A percentile compares a stretch with the other conserved stretches of the same genome.
Evolutionary conservation across 768 basidiomycete genomes (phyloP).

Genomic region (Coprinopsis strossmayeri): DNA sequence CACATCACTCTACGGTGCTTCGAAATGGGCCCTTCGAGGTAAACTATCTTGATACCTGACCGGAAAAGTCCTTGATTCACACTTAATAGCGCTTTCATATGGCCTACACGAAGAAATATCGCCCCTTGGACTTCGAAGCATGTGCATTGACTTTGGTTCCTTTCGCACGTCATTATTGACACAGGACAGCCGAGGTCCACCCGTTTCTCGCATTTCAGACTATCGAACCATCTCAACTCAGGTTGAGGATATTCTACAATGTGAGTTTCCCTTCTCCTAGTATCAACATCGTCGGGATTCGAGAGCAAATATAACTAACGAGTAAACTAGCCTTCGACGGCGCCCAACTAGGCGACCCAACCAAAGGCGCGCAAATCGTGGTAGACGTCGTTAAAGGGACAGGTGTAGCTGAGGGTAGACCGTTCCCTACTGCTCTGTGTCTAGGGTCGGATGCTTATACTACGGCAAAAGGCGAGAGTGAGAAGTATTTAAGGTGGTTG

Average conservation of each 20-base stretch:
- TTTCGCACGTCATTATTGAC: slow-evolving; percentile 30
- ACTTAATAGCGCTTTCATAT: no score
- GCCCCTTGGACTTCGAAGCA: slow-evolving; percentile 30
- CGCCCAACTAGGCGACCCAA: slow-evolving; percentile 31
- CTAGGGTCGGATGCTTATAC: slow-evolving; percentile 26
- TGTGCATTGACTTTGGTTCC: slow-evolving; percentile 33
- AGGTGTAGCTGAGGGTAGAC: slow-evolving; percentile 24
- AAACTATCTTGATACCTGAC: no score
- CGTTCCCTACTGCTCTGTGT: slow-evolving; percentile 20
- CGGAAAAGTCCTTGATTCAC: no score
- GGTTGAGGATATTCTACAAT: slow-evolving; percentile 14
- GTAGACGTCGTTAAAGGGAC: slow-evolving; percentile 26
- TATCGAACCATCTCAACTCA: slow-evolving; percentile 21
- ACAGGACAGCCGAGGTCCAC: slow-evolving; percentile 20
- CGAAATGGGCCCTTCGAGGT: slow-evolving; percentile 33
- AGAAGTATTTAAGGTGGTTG: slow-evolving; percentile 13
- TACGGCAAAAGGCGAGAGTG: slow-evolving; percentile 15
- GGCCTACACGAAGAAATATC: slow-evolving; percentile 30
- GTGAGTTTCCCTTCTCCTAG: no score
- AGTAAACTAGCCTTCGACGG: slow-evolving; percentile 22
- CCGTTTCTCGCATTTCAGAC: slow-evolving; percentile 26
- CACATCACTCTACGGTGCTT: slow-evolving; percentile 30
- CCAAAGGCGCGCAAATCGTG: slow-evolving; percentile 27
- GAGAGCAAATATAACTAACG: neutral
- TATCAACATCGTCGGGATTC: no score